Evolutionary conservation across 768 basidiomycete species (phyloP), one percentile per base, ranked within the genome.

Genomic region (Boletus fagicola): DNA sequence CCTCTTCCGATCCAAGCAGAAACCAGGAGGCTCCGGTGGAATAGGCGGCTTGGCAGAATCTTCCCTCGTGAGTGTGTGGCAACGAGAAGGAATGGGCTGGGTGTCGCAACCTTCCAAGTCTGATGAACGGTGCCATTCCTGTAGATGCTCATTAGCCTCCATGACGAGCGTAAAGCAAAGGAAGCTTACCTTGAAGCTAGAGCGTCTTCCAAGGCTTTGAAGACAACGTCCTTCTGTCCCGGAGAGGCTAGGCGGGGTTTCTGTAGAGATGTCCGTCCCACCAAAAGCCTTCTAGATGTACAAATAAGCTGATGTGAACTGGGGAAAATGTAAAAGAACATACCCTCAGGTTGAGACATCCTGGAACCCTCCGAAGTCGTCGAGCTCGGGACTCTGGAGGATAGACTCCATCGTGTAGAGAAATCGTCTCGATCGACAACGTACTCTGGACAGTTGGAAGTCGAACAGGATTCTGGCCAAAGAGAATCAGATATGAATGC

Each of bases 301-400:
- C 26, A 28, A 20, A 30, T 56, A 10, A 55, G 44, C 28, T 9
- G 4, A 28, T 36, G 30, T 31, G 31, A 10, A n/a, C 13, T 2
- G 10, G 22, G 31, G 24, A 35, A 33, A 8, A 35, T 49, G 20
- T 22, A 10, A 22, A 35, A 49, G 33, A 24, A 46, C 47, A 4
- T n/a, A 55, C 62, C 24, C 53, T 55, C 24, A 63, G 18, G 11
- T 59, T 12, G 31, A 31, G 40, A 35, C 42, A 55, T 49, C 47
- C 51, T 20, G 42, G 50, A 40, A 51, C 18, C 33, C 54, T 64
- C n/a, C 62, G 57, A 38, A 51, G 50, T 8, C 39, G 50, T 43
- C 38, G 52, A 30, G 2, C 40, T 16, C 11, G 44, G 1, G 26
- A n/a, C 12, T 47, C 40, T 8, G 44, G 46, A 47, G 22, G 3